Base-by-base conservation (phyloP, 495 filamentous ascomycete species). In the Podospora pseudoanserina region DNA sequence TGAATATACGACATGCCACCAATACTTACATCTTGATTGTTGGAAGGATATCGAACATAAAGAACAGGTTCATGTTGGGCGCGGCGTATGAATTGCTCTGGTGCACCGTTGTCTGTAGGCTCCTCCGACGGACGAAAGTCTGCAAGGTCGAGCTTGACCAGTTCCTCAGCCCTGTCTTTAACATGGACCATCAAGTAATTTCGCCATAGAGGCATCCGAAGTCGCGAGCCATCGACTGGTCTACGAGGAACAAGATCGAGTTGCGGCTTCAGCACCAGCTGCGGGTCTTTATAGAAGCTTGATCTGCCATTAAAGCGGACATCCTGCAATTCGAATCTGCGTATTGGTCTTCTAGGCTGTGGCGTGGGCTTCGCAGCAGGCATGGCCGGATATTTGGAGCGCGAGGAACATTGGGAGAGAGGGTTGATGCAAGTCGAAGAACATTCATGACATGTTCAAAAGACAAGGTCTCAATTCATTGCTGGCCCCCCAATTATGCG, bases 161-260 rank as follows among this genome's bases (percentile, higher is more conserved):
- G 65, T 27, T 76, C 76, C 49, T 74, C 68, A 2, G 75, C 76
- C 30, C 72, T 77, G 65, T 78, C 76, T 26, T 74, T 77, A 23
- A 78, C 73, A 63, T 78, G 75, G 0, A 78, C 68, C 74, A 78
- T 74, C 60, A 78, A 54, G 15, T 69, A 64, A 64, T 72, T 65
- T 6, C 69, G 73, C 65, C 64, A 68, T 16, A 64, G 20, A 13
- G 74, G 65, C 26, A 62, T 34, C 19, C 64, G 71, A 4, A 63
- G 60, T 16, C 64, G 68, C 49, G 58, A 55, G 11, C 68, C 72
- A 2, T 70, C 73, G n/a, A 60, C 74, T 0, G 69, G 63, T 28
- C 60, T 67, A n/a, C 74, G 66, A 1, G 70, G 65, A 28, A 63
- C 56, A 11, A 65, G 69, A 3, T 69, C 68, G 6, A 70, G 54